Evolutionary conservation across 176 grass and related monocot genomes (phyloP), one percentile per base, ranked within the genome.

Genomic region (Avena atlantica): DNA sequence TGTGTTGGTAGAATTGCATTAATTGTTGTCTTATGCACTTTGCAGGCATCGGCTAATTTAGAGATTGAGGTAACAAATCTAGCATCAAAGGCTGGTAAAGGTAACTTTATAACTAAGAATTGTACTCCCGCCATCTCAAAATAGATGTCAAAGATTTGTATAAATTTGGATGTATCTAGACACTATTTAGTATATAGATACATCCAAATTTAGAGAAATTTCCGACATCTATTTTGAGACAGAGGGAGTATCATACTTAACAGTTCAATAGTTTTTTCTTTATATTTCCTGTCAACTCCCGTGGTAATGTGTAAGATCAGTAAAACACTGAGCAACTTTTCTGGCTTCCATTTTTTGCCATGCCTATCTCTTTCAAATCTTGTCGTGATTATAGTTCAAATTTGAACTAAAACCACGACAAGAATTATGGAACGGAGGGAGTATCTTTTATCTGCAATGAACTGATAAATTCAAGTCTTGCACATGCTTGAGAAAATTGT

Each of bases 51-150:
- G 45, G 90, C 96, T 85, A 90, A 90, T 92, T 91, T 98, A 76
- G 93, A 98, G 88, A 91, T 98, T 91, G 96, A 98, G 90, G 90
- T 98, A 80, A 98, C 96, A 82, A 98, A 98, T 92, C 92, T 98
- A 89, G 84, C 91, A 82, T 94, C 93, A 68, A 94, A 93, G 83
- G 85, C 92, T 83, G 96, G 96, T 44, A 98, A 98, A 95, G 96
- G 96, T 98, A 88, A 89, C 56, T 67, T 84, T 85, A 50, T 59
- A 70, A 21, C 51, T 56, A 55, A 61, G 45, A 80, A 11, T 51
- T 89, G 65, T 85, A 34, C 31, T 34, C 31, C 31, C 31, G 31
- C 31, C 31, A 34, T 34, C 31, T 34, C 31, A 34, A 34, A 34
- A 34, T 34, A 34, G 31, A 34, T 34, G 31, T 34, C 31, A 34